Conservation (phyloP, 129 eudicot genomes). For the Lactuca sativa region DNA sequence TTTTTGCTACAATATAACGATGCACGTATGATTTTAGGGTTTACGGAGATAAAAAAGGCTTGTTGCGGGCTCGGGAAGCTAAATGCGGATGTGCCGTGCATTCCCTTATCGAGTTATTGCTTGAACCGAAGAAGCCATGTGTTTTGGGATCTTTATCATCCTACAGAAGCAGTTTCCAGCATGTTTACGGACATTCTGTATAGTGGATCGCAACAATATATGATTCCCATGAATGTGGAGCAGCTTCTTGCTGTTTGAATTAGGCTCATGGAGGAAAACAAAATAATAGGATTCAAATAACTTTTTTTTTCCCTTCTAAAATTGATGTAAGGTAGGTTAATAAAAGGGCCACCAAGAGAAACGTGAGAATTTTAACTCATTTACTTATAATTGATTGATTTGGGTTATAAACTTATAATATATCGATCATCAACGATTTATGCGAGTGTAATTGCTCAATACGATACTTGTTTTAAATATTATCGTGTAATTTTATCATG, state of each 20-base stretch:
- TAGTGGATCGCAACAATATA: constrained; percentile 37
- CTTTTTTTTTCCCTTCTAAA: neutral
- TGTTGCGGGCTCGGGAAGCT: constrained; percentile 78
- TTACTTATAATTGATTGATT: neutral
- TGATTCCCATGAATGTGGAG: constrained; percentile 51
- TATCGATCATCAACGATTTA: too few relatives aligned
- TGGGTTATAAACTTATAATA: neutral
- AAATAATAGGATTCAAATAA: neutral
- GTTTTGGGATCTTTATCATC: constrained; percentile 86
- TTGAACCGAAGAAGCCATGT: constrained; percentile 51
- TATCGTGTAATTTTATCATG: too few relatives aligned
- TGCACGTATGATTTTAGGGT: constrained; percentile 41
- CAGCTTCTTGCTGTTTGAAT: constrained; percentile 49
- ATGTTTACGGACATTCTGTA: constrained; percentile 40
- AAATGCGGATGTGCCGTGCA: constrained; percentile 57
- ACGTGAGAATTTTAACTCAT: neutral
- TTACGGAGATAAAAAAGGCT: constrained; percentile 69
- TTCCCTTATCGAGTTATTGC: constrained; percentile 56
- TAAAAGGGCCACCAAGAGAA: neutral
- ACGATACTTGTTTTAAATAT: too few relatives aligned
- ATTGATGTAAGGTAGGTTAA: neutral
- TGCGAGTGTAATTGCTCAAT: too few relatives aligned
- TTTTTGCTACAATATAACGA: neutral
- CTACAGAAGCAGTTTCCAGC: constrained; percentile 57
- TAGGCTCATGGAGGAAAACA: neutral